Base-by-base conservation (phyloP, 441 rosid genomes). In the Jatropha podagrica region DNA sequence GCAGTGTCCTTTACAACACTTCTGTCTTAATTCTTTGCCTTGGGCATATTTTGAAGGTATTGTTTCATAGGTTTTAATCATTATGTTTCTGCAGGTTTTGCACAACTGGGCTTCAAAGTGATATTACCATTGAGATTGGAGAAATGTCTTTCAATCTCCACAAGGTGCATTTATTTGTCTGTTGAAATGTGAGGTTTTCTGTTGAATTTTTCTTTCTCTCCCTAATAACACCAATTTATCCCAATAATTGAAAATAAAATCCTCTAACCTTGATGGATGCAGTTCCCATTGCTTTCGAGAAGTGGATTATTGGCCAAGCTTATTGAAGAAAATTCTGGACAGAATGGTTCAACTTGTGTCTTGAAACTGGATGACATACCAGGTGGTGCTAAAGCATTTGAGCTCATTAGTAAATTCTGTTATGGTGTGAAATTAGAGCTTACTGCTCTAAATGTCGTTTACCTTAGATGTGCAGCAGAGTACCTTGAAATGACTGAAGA, bases 261-360 rank as follows among this genome's bases (percentile, higher is more conserved):
- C 32, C 23, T 52, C 44, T 68, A 58, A 51, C 54, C 56, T n/a
- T 46, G 26, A 66, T 58, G 73, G 69, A 51, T 59, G 27, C 85
- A 95, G 99, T 93, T 93, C 80, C 99, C 99, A 0, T 80, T 95
- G 88, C 86, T 95, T 67, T 93, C 97, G 20, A 87, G 95, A 86
- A 95, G 99, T 81, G 89, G 89, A 65, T 74, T 87, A 46, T 78
- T 95, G 23, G 93, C 84, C 81, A 82, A 81, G 62, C 86, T 82
- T 26, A 86, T 92, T 11, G 88, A 84, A 65, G 90, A 87, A 40
- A 73, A 71, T 41, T 81, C 92, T 15, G 59, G 61, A 14, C 79
- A 71, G 64, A 79, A 83, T 42, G 92, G 83, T 44, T 82, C 84
- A 40, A 73, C 81, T 41, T 80, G 85, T 69, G 74, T 78, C 51